Base-by-base conservation (phyloP, 371 early-diverging fungal genomes). In the Mucor lusitanicus region DNA sequence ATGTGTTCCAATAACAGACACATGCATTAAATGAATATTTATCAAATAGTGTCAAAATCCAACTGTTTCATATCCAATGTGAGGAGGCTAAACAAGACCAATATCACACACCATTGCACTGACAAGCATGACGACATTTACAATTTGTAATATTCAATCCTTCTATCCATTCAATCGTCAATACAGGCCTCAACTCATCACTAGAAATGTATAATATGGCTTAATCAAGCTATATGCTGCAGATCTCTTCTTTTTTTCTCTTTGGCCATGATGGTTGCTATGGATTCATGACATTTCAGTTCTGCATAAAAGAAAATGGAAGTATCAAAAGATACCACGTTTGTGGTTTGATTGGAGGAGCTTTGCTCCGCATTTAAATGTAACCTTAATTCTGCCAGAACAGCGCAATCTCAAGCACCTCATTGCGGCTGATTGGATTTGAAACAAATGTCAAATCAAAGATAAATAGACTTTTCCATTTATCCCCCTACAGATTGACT, bases 261-360 rank as follows among this genome's bases (percentile, higher is more conserved):
- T 53, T 53, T 53, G 15, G 3, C 27, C 6, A 19, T 53, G 11
- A 53, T 11, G 9, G 3, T 11, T 53, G 53, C 13, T 53, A 23
- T 48, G 17, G 40, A 40, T 53, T 23, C 13, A 53, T 53, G 53
- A 53, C 21, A 21, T 9, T 19, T 19, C 46, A 46, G n/a, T 46
- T 46, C 21, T 46, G 46, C 46, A 46, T 46, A 46, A 46, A 19
- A 46, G 46, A 53, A 53, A 53, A 12, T 53, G 27, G 4, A 53
- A 56, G 30, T 32, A 19, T 33, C 56, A 56, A 28, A 8, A 25
- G 40, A 54, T 23, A 53, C 63, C 63, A 63, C 63, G 63, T 63
- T 63, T 63, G n/a, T 39, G 19, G 28, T 27, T 53, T 48, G 63
- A 63, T 63, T 63, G 63, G 63, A 13, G 23, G 8, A 39, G 21